These are phyloP conservation scores for Simplicillium sp. DNA, from an alignment of 2,329 filamentous ascomycete species.

Conservation along the genomic window DNA sequence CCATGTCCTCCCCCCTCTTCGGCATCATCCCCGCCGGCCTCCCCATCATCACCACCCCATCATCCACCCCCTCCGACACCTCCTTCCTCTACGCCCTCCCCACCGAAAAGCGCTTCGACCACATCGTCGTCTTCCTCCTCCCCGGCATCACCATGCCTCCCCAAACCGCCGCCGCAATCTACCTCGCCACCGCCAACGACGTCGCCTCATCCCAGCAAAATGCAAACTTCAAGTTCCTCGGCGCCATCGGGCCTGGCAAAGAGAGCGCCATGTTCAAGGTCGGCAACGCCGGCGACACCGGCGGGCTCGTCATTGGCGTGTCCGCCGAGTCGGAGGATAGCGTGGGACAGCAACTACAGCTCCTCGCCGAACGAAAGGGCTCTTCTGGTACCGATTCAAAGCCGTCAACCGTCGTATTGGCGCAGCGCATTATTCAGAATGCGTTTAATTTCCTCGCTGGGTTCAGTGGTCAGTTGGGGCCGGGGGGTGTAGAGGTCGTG, in stretches of 20 bases:
- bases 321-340: conserved; percentile 66
- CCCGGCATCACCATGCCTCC: conserved; percentile 66
- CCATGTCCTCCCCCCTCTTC: conserved; percentile 39
- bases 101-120: conserved; percentile 52
- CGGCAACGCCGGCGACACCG: conserved; percentile 21
- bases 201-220: conserved; percentile 24
- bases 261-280: conserved; percentile 88
- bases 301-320: conserved; percentile 67
- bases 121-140: conserved; percentile 83
- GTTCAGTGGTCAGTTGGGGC: conserved; percentile 59
- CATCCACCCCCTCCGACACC: conserved; percentile 40
- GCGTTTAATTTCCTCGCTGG: conserved; percentile 94
- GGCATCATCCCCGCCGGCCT: conserved; percentile 53
- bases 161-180: conserved; percentile 78
- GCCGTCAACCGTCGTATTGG: conserved; percentile 66
- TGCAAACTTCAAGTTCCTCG: conserved; percentile 70
- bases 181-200: conserved; percentile 52
- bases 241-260: conserved; percentile 82
- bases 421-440: conserved; percentile 90
- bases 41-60: conserved; percentile 44
- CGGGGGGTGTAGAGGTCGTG: conserved; percentile 69
- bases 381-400: conserved; percentile 14
- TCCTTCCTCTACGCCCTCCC: conserved; percentile 47
- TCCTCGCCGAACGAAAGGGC: conserved; percentile 32
- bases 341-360: conserved; percentile 61